phyloP scores from a whole-genome alignment of 1,139 yeast species.

The Magnusiomyces ingens region DNA sequence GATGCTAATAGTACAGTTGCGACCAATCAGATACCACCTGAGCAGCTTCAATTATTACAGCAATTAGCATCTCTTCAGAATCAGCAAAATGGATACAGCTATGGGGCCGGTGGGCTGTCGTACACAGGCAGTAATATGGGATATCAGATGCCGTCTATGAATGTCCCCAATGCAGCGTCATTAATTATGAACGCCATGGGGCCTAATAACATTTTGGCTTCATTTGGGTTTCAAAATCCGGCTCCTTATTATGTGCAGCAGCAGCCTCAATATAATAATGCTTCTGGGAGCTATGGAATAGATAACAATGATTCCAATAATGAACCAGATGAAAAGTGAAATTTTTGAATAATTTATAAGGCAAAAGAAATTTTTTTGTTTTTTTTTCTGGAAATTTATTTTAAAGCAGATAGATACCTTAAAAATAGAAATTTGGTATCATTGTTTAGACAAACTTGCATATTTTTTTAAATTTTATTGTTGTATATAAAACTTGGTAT shows the following conservation, averaged over 20 bases:
- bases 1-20: neutral
- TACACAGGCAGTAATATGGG: neutral
- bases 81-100: neutral
- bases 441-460: neutral
- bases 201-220: conserved; percentile 1
- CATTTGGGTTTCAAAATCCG: conserved; percentile 5
- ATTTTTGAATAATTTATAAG: neutral
- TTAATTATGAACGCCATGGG: neutral
- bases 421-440: neutral
- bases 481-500: neutral
- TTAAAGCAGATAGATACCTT: neutral
- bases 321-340: neutral
- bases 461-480: neutral
- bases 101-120: neutral
- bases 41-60: neutral
- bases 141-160: neutral
- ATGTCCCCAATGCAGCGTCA: neutral
- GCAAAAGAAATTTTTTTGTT: neutral
- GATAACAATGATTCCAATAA: too few species aligned
- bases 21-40: neutral
- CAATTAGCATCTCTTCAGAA: conserved; percentile 2
- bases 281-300: too few species aligned
- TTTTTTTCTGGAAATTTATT: neutral
- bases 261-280: too few species aligned
- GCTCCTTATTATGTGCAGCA: neutral